These are phyloP conservation scores for Ascobolus immersus DNA, from an alignment of 495 filamentous ascomycete genomes.

Conservation along the genomic window DNA sequence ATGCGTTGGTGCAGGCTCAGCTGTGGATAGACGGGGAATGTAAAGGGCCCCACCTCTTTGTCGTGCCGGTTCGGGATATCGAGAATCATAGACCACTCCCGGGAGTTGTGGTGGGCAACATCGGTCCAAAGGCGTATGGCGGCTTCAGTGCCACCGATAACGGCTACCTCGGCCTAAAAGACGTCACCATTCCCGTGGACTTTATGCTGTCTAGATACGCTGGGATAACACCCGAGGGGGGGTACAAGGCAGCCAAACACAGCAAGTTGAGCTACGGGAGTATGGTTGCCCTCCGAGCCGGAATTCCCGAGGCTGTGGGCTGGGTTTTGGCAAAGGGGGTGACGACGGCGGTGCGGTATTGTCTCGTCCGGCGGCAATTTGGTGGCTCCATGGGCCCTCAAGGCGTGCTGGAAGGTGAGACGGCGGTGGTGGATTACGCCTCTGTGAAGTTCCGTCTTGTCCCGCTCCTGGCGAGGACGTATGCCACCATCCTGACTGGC, in stretches of 20 bases:
- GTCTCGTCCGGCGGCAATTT: constrained; percentile 42
- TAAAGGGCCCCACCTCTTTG: constrained; percentile 49
- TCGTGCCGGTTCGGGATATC: constrained; percentile 46
- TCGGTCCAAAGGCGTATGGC: constrained; percentile 41
- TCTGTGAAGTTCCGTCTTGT: constrained; percentile 50
- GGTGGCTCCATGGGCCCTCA: constrained; percentile 17
- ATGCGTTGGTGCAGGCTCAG: constrained; percentile 50
- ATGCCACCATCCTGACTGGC: constrained; percentile 49
- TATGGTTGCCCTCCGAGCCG: constrained; percentile 44
- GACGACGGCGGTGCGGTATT: constrained; percentile 48
- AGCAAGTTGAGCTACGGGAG: constrained; percentile 45
- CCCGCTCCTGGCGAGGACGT: constrained; percentile 45
- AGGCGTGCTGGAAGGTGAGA: constrained; percentile 21
- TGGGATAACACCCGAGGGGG: constrained; percentile 31
- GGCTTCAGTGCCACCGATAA: constrained; percentile 54
- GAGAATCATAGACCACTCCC: constrained; percentile 44
- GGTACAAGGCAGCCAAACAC: constrained; percentile 36
- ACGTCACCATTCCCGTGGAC: constrained; percentile 40
- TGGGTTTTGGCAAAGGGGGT: constrained; percentile 45
- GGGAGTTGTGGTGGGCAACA: constrained; percentile 44
- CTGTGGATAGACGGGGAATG: constrained; percentile 36
- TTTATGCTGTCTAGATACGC: constrained; percentile 46
- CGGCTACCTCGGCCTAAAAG: constrained; percentile 46
- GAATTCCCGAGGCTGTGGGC: constrained; percentile 41
- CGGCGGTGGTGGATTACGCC: constrained; percentile 47